A percentile compares a stretch with the other conserved stretches of the same genome.
Evolutionary conservation across 495 filamentous ascomycete species (phyloP).

Genomic region (Jackrogersella minutella): DNA sequence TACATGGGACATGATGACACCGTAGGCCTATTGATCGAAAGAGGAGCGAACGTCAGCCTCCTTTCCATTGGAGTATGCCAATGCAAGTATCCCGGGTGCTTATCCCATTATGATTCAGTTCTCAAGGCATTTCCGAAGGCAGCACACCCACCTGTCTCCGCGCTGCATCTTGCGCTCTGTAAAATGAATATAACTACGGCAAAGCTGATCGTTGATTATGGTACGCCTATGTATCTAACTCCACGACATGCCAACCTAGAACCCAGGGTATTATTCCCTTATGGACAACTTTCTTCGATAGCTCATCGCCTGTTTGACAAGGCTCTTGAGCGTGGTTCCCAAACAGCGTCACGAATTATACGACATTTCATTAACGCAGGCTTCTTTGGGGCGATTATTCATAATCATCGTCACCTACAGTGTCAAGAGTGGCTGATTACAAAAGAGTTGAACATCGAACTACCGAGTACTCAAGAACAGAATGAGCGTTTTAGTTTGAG

Average conservation of each 20-base stretch:
- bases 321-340: not conserved
- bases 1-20: conserved; percentile 9
- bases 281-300: not conserved
- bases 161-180: conserved; percentile 10
- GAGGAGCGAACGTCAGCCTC: conserved; percentile 1
- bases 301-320: not conserved
- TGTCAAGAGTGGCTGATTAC: not conserved
- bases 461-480: not conserved
- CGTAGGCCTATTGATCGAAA: not conserved
- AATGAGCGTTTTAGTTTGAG: not conserved
- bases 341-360: not conserved
- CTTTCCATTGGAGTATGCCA: not conserved
- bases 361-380: not conserved
- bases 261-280: not conserved
- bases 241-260: not conserved
- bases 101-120: not conserved
- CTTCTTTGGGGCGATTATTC: not conserved
- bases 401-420: too few relatives aligned
- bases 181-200: conserved; percentile 9
- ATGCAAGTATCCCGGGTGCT: not conserved
- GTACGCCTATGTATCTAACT: not conserved
- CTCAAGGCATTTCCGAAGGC: not conserved
- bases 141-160: not conserved
- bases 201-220: conserved; percentile 6
- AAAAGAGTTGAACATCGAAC: not conserved